Evolutionary conservation across 2,329 filamentous ascomycete species (phyloP).

Genomic region (Exophiala sp.): DNA sequence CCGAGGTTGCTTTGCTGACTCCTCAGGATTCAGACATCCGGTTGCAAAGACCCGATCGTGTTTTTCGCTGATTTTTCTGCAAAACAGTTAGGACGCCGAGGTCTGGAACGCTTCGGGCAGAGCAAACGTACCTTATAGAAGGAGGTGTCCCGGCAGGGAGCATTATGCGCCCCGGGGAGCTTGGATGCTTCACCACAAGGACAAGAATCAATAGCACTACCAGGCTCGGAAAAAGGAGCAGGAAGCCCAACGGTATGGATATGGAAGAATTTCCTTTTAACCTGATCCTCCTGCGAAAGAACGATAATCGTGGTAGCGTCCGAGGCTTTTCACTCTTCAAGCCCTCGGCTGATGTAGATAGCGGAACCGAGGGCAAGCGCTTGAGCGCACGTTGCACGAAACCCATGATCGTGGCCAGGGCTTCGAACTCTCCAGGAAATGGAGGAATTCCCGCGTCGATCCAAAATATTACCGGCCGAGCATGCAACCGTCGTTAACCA

Average conservation of each 20-base stretch:
- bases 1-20: conserved; percentile 69
- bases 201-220: conserved; percentile 86
- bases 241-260: conserved; percentile 85
- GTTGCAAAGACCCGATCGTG: conserved; percentile 94
- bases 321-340: conserved; percentile 40
- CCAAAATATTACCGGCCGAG: conserved; percentile 11
- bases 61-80: conserved; percentile 91
- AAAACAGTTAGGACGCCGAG: conserved; percentile 6
- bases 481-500: conserved; percentile 18
- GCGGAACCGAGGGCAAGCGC: conserved; percentile 45
- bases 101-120: conserved; percentile 4
- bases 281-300: conserved; percentile 79
- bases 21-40: conserved; percentile 69
- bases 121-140: conserved; percentile 66
- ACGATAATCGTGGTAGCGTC: conserved; percentile 56
- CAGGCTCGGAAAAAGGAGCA: conserved; percentile 85
- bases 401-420: conserved; percentile 37
- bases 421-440: conserved; percentile 7
- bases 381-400: conserved; percentile 51
- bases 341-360: conserved; percentile 43
- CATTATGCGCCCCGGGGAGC: conserved; percentile 71
- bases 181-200: conserved; percentile 82
- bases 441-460: conserved; percentile 14
- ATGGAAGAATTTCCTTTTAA: conserved; percentile 86
- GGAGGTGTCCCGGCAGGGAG: conserved; percentile 85